These are phyloP conservation scores for Stereocaulon alpinum DNA, from an alignment of 495 filamentous ascomycete genomes.

Conservation along the genomic window DNA sequence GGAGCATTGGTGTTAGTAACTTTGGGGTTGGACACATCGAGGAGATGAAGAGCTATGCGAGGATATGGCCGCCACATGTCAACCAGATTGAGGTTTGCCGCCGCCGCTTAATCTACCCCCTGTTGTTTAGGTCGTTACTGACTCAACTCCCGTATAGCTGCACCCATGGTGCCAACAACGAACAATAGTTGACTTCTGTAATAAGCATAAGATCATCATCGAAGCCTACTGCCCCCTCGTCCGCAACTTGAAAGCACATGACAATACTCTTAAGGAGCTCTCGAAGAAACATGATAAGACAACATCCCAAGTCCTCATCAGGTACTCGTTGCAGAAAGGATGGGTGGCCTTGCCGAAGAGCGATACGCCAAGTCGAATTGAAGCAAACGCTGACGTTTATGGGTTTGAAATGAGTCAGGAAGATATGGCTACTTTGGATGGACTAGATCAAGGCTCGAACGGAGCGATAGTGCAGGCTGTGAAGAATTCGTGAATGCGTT, in stretches of 20 bases:
- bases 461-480: constrained; percentile 46
- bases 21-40: constrained; percentile 53
- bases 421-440: constrained; percentile 56
- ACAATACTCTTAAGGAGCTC: constrained; percentile 42
- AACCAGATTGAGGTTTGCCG: constrained; percentile 56
- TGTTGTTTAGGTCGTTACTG: not conserved
- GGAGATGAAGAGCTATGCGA: constrained; percentile 51
- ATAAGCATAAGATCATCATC: constrained; percentile 48
- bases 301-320: constrained; percentile 43
- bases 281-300: constrained; percentile 43
- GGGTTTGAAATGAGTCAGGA: constrained; percentile 51
- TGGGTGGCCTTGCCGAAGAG: constrained; percentile 71
- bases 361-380: constrained; percentile 48
- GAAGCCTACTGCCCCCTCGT: constrained; percentile 60
- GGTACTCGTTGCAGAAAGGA: constrained; percentile 54
- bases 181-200: constrained; percentile 49
- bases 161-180: constrained; percentile 61
- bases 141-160: constrained; percentile 31
- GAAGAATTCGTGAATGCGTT: constrained; percentile 24
- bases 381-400: constrained; percentile 55
- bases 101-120: not conserved
- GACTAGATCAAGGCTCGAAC: constrained; percentile 50
- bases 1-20: constrained; percentile 62
- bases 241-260: constrained; percentile 48
- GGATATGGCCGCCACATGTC: constrained; percentile 53